Evolutionary conservation across 2,329 filamentous ascomycete species (phyloP), one percentile per base, ranked within the genome.

Genomic region (Xylariales sp.): DNA sequence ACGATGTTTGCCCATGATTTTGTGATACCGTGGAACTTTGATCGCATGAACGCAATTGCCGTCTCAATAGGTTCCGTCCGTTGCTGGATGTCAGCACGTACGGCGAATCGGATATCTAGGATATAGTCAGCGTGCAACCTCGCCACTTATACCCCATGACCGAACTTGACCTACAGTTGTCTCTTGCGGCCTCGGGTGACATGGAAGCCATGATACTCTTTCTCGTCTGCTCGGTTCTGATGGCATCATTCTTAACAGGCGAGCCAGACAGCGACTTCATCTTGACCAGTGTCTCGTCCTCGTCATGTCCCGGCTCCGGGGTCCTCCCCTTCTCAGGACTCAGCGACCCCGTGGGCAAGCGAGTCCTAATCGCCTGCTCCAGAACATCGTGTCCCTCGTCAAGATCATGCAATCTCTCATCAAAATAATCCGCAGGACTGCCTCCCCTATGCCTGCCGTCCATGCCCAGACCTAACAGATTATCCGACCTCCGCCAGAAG

Each of bases 41-140:
- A 70, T 49, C 78, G 79, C 45, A 88, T 51, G 46, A 80, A 83
- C 40, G 70, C 73, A 51, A 90, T 73, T 32, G 78, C 74, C 14
- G 84, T 76, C 56, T 94, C 87, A 52, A 95, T 85, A 11, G 87
- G 88, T 56, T 91, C 88, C 34, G 84, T 87, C 42, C 86, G 80
- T 57, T 95, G 89, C 56, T 91, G 86, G 21, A 94, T 86, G 68
- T 95, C 89, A 46, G 89, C 86, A 54, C 86, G 82, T 47, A 95
- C 75, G 38, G 87, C 86, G 64, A 96, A 90, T 50, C 89, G 86
- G 55, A 95, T 87, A 65, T 91, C 88, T 93, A 61, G 47, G 42
- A 35, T 33, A 38, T 40, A 29, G 42, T 60, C 37, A 57, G 51
- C 20, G n/a, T n/a, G n/a, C n/a, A 32, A 47, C 31, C 12, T 36